These are phyloP conservation scores for Phytopythium helicoides DNA, from an alignment of 352 stramenopile species.

Conservation along the genomic window DNA sequence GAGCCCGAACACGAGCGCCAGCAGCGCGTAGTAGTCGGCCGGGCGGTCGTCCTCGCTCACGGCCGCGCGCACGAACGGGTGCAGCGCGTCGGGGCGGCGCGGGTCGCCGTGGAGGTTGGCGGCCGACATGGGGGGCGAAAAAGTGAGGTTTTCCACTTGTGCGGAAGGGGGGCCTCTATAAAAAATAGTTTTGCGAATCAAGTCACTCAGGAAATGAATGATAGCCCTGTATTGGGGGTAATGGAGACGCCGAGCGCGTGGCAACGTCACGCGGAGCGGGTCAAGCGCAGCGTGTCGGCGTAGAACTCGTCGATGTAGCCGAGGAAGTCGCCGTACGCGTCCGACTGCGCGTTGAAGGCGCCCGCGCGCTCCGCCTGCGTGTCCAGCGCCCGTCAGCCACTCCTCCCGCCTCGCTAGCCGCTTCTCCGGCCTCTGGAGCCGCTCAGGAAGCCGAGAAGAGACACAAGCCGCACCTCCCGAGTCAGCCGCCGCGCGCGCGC, in stretches of 20 bases:
- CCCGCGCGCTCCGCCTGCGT: constrained; percentile 4
- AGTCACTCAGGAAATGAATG: too few relatives aligned
- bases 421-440: too few relatives aligned
- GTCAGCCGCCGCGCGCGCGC: constrained; percentile 21
- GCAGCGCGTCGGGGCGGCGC: constrained; percentile 55
- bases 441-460: too few relatives aligned
- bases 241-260: too few relatives aligned
- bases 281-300: constrained; percentile 40
- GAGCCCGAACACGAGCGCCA: constrained; percentile 60
- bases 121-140: constrained; percentile 17
- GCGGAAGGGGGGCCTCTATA: too few relatives aligned
- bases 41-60: constrained; percentile 32
- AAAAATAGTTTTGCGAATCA: too few relatives aligned
- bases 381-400: not conserved
- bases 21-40: constrained; percentile 61
- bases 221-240: too few relatives aligned
- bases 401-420: not conserved
- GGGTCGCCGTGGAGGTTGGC: constrained; percentile 45
- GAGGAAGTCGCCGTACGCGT: constrained; percentile 50
- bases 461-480: not conserved
- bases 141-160: not conserved
- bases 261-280: constrained; percentile 5
- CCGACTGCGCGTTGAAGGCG: constrained; percentile 32
- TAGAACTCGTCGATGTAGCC: constrained; percentile 73
- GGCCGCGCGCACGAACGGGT: constrained; percentile 65